phyloP scores from a whole-genome alignment of 2,329 filamentous ascomycete species.

The Nemania diffusa region DNA sequence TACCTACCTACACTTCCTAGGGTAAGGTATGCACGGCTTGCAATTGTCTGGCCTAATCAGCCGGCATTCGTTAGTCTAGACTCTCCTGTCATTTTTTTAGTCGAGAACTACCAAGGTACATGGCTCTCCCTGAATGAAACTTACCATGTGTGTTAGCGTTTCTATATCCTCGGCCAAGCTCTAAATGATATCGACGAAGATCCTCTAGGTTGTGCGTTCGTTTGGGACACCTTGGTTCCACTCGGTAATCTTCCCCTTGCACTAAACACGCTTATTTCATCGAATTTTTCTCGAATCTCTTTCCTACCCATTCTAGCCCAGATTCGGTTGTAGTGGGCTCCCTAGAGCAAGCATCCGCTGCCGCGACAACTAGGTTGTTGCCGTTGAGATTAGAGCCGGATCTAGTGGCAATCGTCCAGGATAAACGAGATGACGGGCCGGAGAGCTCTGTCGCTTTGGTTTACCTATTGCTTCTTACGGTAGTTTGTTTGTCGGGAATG shows the following conservation, averaged over 20 bases:
- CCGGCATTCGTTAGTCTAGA: constrained; percentile 3
- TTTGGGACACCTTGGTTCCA: constrained; percentile 36
- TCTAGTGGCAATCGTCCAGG: constrained; percentile 25
- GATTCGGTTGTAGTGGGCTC: constrained; percentile 24
- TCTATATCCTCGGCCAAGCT: not conserved
- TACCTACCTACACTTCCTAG: not conserved
- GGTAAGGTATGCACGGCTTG: not conserved
- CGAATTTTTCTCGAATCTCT: constrained; percentile 52
- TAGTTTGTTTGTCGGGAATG: constrained; percentile 14
- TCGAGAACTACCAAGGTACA: too few species aligned
- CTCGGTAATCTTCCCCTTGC: constrained; percentile 46
- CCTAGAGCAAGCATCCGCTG: constrained; percentile 32
- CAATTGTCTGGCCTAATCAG: not conserved
- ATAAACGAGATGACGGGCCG: constrained; percentile 32
- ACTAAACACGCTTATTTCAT: constrained; percentile 45
- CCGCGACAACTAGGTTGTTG: constrained; percentile 34
- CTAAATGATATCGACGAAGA: constrained; percentile 42
- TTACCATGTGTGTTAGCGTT: constrained; percentile 20
- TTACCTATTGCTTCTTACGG: constrained; percentile 9
- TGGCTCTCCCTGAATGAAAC: too few species aligned
- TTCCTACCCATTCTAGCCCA: constrained; percentile 28
- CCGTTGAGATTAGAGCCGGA: constrained; percentile 23
- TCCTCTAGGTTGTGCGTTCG: constrained; percentile 40
- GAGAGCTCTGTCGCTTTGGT: constrained; percentile 15
- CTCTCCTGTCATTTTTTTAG: constrained; percentile 1